These are phyloP conservation scores for Ambrosia artemisiifolia DNA, from an alignment of 129 eudicot species.

Conservation along the genomic window DNA sequence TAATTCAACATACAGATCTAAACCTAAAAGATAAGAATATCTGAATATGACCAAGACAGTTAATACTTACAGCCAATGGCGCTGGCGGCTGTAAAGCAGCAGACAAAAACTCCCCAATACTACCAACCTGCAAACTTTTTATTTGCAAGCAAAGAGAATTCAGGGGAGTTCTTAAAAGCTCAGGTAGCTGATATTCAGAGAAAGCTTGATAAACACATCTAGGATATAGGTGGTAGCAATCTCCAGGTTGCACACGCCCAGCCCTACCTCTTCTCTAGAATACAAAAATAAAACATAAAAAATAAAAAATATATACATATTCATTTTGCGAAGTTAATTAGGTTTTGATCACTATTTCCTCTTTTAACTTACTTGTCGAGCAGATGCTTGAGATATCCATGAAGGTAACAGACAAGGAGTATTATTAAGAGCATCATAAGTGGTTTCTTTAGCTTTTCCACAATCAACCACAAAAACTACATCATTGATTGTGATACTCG, in stretches of 20 bases:
- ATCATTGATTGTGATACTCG: constrained; percentile 97
- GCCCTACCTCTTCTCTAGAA: constrained; percentile 97
- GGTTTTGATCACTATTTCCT: not conserved
- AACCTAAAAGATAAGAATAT: not conserved
- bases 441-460: constrained; percentile 99
- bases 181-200: constrained; percentile 93
- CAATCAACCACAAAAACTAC: constrained; percentile 97
- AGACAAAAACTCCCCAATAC: constrained; percentile 89
- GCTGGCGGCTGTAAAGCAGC: constrained; percentile 97
- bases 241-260: constrained; percentile 99
- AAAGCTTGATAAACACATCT: constrained; percentile 93
- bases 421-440: constrained; percentile 95
- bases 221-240: constrained; percentile 94
- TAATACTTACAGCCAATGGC: constrained; percentile 76
- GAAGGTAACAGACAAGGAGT: constrained; percentile 97
- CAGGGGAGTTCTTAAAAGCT: constrained; percentile 90
- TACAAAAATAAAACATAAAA: not conserved
- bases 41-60: not conserved
- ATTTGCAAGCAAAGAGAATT: constrained; percentile 99
- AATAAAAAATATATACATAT: not conserved
- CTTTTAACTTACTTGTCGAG: constrained; percentile 84
- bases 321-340: not conserved
- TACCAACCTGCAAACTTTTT: constrained; percentile 86
- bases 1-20: not conserved
- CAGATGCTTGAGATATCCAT: constrained; percentile 99